Evolutionary conservation across 2,329 filamentous ascomycete species (phyloP), one percentile per base, ranked within the genome.

Genomic region (Atkinsonella hypoxylon): DNA sequence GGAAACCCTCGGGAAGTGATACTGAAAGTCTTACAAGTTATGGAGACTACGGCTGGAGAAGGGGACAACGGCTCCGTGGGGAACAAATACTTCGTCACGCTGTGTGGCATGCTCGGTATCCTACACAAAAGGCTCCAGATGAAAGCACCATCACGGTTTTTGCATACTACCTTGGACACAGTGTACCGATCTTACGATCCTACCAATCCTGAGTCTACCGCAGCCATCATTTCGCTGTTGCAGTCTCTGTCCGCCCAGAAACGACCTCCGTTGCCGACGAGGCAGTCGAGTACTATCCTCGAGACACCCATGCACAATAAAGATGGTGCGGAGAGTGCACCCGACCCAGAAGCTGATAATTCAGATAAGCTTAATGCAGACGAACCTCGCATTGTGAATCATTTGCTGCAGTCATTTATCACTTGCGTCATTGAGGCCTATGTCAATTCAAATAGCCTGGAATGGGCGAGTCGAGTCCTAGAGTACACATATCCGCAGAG

Each of bases 1-100:
- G 87, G 87, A 47, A 93, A 91, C 62, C 87, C 87, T 1, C 75
- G 87, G 47, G 87, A 93, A 65, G 85, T 89, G 44, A 84, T 91
- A 53, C 72, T 93, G 58, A 90, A 90, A 63, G 81, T 89, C 31
- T 82, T 87, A 26, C 86, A 90, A 63, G 78, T 80, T 13, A 70
- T 93, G 54, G 79, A 85, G 48, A 74, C 78, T 45, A 64, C 67
- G 5, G 63, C 67, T 42, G 61, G 63, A 1, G 67, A 67, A 1
- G 60, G 56, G 11, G 67, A 70, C 5, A 64, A 70, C 8, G 67
- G 69, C 8, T 64, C 64, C 10, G 65, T 67, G 18, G 60, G 58
- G 22, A 61, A 57, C 47, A 60, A 67, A 50, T 81, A 81, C 55
- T 89, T 89, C 62, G 79, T 85, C 56, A 76, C 78, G 6, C 70